Base-by-base conservation (phyloP, 805 yeast genomes). In the Saccharomycopsis olivae region DNA sequence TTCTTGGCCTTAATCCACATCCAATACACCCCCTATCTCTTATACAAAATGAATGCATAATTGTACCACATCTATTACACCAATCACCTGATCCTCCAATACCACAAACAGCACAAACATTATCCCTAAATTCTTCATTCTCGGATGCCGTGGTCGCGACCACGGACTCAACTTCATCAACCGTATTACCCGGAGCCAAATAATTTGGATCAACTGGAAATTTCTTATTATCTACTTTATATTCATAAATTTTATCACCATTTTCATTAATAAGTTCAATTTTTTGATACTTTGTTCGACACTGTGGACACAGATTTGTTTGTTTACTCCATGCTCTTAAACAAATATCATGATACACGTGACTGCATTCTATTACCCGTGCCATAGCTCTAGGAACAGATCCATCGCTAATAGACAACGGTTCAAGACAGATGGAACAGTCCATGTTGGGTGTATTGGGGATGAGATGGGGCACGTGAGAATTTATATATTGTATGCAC, bases 391-490 rank as follows among this genome's bases (percentile, higher is more conserved):
- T n/a, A n/a, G n/a, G n/a, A n/a, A n/a, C n/a, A n/a, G n/a, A n/a
- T n/a, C n/a, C n/a, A n/a, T n/a, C n/a, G n/a, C n/a, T n/a, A n/a
- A n/a, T 35, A 17, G 36, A 29, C 14, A 65, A 52, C 6, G 47
- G 47, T 35, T 65, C 83, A 34, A 77, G 60, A 50, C 87, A 78
- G 30, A 78, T 77, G n/a, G 77, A 66, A 52, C 87, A 78, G n/a
- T 53, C 53, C 36, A 31, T 28, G 5, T 28, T 6, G 31, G 14
- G 25, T 10, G 10, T 8, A 23, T 6, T 6, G 10, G 10, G 6
- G 25, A 10, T 23, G 6, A 8, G 10, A 23, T 8, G 25, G 25
- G 25, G 10, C 6, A 23, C 10, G 25, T 23, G 6, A 10, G 25
- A 23, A 10, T 23, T 23, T 23, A n/a, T n/a, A n/a, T n/a, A n/a